Evolutionary conservation across 306 rosid genomes (phyloP), one percentile per base, ranked within the genome.

Genomic region (Hylodesmum podocarpum): DNA sequence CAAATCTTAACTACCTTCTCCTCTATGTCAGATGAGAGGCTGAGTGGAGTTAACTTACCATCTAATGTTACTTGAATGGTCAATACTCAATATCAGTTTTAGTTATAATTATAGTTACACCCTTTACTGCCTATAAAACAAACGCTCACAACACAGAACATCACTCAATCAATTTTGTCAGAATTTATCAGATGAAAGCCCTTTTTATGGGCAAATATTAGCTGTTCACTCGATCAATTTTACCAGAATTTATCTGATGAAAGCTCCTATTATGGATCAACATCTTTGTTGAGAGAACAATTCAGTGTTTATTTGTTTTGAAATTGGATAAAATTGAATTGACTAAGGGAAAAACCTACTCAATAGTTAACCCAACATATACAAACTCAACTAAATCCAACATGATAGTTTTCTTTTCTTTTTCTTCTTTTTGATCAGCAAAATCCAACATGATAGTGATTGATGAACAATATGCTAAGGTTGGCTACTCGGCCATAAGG

Each of bases 301-400:
- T 6, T 59, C 34, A 59, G 41, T 43, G 24, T 4, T 4, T 27
- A 7, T 50, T 1, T 51, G 28, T 21, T 51, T 51, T 19, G 8
- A 8, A 19, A 21, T 19, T 19, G 5, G 6, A 13, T 6, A 50
- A 13, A 19, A 46, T n/a, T n/a, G 6, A 47, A 62, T 4, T 7
- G 18, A 70, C 14, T 69, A 64, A 14, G 67, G 59, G 21, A 57
- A 9, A 22, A 49, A 57, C 63, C 8, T 46, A 34, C 15, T 25
- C n/a, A n/a, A n/a, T n/a, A n/a, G n/a, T 5, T 18, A 15, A 33
- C 61, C 19, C 27, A 31, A 8, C 36, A 64, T 64, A 54, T 41
- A 77, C 69, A 73, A 51, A 77, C 44, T 34, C n/a, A 77, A 31
- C 21, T 19, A 66, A 67, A 68, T 68, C 29, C 51, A 67, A 40